Evolutionary conservation across 225 moss, liverwort and hornwort species (phyloP), one percentile per base, ranked within the genome.

Genomic region (Rhytidiadelphus loreus): DNA sequence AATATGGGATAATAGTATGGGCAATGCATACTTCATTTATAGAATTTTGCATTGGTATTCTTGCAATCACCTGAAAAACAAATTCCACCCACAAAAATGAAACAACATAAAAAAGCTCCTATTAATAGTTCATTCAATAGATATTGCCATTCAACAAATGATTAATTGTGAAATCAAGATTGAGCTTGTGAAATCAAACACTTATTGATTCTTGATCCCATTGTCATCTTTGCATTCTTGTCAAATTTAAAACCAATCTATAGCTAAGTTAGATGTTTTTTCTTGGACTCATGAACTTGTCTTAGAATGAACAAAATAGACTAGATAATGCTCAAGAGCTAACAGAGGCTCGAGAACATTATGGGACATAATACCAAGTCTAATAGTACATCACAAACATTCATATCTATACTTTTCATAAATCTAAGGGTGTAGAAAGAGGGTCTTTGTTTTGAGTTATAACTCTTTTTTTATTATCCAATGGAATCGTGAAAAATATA

Each of bases 1-100:
- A 96, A 63, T 93, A 97, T 60, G 95, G 93, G 1, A 95, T 84
- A 65, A 96, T 90, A 32, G 85, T 87, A 72, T 95, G 63, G 30
- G 86, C 92, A 64, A 93, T 87, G 83, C 89, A 90, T 83, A 86
- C 89, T 66, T 91, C 91, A 29, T 89, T 89, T 63, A 74, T 75
- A 12, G 52, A 86, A 26, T 37, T 82, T 83, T 85, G 84, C 87
- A 95, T 93, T 59, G 89, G 82, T 87, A 96, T 94, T 68, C 83
- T 93, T 90, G 94, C 92, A 60, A 95, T 89, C 87, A 96, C 88
- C 95, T 97, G 39, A 63, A 41, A 46, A 63, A 30, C 4, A 61
- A 85, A 62, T 1, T 44, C 57, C 46, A 87, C 5, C 26, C 19
- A 57, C 32, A 86, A 72, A 68, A 63, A 19, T 53, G 20, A 83